Evolutionary conservation across 176 grass and related monocot genomes (phyloP), one percentile per base, ranked within the genome.

Genomic region (Cenchrus purpureus): DNA sequence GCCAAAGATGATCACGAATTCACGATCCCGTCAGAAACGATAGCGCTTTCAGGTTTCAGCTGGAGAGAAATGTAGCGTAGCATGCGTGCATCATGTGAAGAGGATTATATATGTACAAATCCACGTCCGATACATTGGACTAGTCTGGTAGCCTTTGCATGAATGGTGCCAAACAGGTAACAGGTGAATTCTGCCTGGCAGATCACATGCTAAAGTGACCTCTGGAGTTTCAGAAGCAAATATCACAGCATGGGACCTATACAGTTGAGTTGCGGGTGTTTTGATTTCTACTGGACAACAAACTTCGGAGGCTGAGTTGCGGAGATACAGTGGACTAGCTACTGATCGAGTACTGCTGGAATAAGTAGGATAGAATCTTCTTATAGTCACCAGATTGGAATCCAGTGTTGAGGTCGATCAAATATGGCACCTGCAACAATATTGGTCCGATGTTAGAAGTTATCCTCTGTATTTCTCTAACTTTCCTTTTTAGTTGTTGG

Each of bases 301-400:
- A 1, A 63, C 8, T n/a, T 61, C 46, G 32, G 4, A 46, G 17
- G 16, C 0, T 8, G 37, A 40, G 37, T 40, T 40, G 37, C 37
- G 19, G 17, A 51, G 22, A 5, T 54, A 42, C 20, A 72, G n/a
- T 40, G 40, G 42, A 57, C 65, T 83, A 70, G 48, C 59, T 83
- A 53, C 78, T 81, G 37, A 17, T 14, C 19, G 87, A 88, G 74
- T 96, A 99, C 53, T 89, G 87, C 59, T 84, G 28, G 69, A 96
- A 99, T 64, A 99, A 91, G 86, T 99, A 88, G 25, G 81, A 44
- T 40, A 94, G 74, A 75, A 96, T 94, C 68, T 89, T 77, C 84
- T 86, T 99, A 40, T 94, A 83, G 65, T 99, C 88, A 20, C 84
- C 88, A 17, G 94, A 91, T 68, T 88, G 81, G 53, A 99, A 90